A percentile compares a stretch with the other conserved stretches of the same genome.
These are phyloP conservation scores for Blepharisma stoltei DNA, from an alignment of 73 alveolate genomes.

Conservation along the genomic window DNA sequence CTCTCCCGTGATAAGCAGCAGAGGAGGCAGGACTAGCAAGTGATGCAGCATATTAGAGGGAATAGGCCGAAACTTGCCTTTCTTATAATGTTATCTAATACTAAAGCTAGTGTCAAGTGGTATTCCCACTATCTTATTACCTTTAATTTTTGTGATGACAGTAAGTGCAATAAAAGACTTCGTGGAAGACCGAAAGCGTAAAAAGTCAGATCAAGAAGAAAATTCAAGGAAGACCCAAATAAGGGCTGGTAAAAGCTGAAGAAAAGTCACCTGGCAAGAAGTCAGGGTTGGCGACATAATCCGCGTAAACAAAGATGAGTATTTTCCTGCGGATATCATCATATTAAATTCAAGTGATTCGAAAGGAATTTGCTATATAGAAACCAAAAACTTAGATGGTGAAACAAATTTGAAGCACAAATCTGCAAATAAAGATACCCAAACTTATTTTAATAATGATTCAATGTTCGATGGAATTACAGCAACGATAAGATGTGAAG, in stretches of 20 bases:
- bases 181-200: slow-evolving; percentile 53
- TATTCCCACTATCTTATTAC: slow-evolving; percentile 90
- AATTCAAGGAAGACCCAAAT: slow-evolving; percentile 43
- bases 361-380: slow-evolving; percentile 93
- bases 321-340: slow-evolving; percentile 97
- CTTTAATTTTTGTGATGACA: slow-evolving; percentile 90
- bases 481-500: slow-evolving; percentile 58
- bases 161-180: slow-evolving; percentile 91
- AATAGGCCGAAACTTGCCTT: too few species aligned
- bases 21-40: too few species aligned
- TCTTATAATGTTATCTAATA: too few species aligned
- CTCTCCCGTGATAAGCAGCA: too few species aligned
- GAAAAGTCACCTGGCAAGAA: slow-evolving; percentile 39
- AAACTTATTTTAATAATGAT: slow-evolving; percentile 24
- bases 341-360: slow-evolving; percentile 83
- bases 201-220: slow-evolving; percentile 55
- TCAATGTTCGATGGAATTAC: slow-evolving; percentile 31
- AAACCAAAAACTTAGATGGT: slow-evolving; percentile 92
- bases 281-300: slow-evolving; percentile 79
- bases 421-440: slow-evolving; percentile 60
- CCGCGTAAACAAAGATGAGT: slow-evolving; percentile 79
- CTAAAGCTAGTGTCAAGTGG: slow-evolving; percentile 85
- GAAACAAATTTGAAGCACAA: slow-evolving; percentile 97
- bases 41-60: too few species aligned
- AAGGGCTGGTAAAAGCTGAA: slow-evolving; percentile 4